Evolutionary conservation across 768 basidiomycete species (phyloP), one percentile per base, ranked within the genome.

Genomic region (Tricholoma sp.): DNA sequence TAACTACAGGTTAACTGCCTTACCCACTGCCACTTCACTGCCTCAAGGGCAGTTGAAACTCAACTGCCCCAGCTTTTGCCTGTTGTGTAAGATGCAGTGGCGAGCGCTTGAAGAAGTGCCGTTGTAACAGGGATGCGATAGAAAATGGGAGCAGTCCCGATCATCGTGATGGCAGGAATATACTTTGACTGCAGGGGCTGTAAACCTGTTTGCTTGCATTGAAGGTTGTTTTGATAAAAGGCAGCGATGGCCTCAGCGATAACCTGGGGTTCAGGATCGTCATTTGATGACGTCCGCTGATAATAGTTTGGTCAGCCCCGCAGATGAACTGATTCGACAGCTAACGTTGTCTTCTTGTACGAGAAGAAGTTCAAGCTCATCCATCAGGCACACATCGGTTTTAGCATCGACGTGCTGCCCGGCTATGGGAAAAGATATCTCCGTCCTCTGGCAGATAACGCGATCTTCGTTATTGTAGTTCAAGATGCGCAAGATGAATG

Each of bases 231-330:
- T 42, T 63, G 60, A 52, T 61, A 57, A 59, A 65, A 71, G 24
- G 70, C 70, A 11, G 72, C 71, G 48, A 74, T 66, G 5, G 70
- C 68, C 34, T 61, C 59, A 11, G 69, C 72, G 28, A 74, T 63
- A 32, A 74, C 58, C 52, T 66, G 66, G 11, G 72, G 61, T 50
- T 72, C 70, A 17, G 67, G 66, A 54, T 71, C 62, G 10, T 31
- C 56, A 13, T 3, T 49, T 18, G 54, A 53, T 18, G 49, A 18
- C 24, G 32, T 11, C 15, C 29, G 42, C 51, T 58, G 52, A 18
- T 28, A n/a, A n/a, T 42, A 13, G 28, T 31, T 29, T 31, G 45
- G 50, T 39, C 24, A 37, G 18, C 24, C 15, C 31, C 42, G 36
- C 15, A 52, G 29, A 53, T 10, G 10, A 18, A 50, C 54, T 34